A percentile compares a stretch with the other conserved stretches of the same genome.
phyloP scores from a whole-genome alignment of 306 rosid species.

The Geum urbanum region DNA sequence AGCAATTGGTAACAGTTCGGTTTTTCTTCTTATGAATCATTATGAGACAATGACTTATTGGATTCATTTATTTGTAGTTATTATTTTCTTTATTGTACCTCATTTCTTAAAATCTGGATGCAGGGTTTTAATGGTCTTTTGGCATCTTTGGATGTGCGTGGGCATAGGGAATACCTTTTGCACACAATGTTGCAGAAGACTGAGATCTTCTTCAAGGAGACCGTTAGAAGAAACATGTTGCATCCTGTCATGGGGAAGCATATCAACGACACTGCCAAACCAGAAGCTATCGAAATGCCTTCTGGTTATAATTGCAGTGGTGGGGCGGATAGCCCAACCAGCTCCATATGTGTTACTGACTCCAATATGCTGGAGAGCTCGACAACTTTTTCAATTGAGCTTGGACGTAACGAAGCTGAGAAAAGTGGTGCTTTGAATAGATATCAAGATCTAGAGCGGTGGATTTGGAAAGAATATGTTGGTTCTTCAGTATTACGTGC shows the following conservation, averaged over 20 bases:
- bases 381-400: conserved; percentile 54
- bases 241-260: conserved; percentile 25
- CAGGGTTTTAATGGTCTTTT: conserved; percentile 72
- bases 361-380: conserved; percentile 46
- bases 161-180: conserved; percentile 69
- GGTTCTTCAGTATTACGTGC: conserved; percentile 45
- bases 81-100: conserved; percentile 20
- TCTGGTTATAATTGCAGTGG: conserved; percentile 26
- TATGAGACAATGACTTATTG: neutral
- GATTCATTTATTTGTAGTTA: neutral
- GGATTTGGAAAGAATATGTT: conserved; percentile 64
- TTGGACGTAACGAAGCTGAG: conserved; percentile 47
- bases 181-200: conserved; percentile 56
- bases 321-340: conserved; percentile 32
- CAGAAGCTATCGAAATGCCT: conserved; percentile 34
- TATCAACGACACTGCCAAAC: conserved; percentile 29
- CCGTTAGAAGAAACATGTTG: conserved; percentile 38
- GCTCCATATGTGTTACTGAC: conserved; percentile 32
- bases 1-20: neutral
- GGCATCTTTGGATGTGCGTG: conserved; percentile 67
- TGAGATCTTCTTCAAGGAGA: conserved; percentile 52
- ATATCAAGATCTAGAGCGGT: conserved; percentile 63
- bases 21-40: neutral
- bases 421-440: conserved; percentile 47
- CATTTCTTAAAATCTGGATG: conserved; percentile 20